These are phyloP conservation scores for Fusarium nematophilum DNA, from an alignment of 2,329 filamentous ascomycete species.

Conservation along the genomic window DNA sequence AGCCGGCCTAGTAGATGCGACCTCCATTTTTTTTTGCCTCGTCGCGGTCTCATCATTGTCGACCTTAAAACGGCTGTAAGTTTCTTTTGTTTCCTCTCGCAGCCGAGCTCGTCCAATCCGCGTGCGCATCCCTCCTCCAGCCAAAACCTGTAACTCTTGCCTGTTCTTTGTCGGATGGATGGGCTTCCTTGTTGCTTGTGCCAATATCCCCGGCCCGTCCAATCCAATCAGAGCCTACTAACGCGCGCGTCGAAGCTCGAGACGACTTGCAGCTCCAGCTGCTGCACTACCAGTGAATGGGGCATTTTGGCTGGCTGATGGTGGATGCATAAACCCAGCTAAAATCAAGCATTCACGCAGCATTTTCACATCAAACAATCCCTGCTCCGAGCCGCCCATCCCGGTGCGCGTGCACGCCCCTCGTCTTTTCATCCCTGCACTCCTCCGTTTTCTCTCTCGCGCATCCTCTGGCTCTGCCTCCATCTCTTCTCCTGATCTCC, in stretches of 20 bases:
- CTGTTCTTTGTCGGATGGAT: neutral
- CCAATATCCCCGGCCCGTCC: neutral
- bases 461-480: too few species aligned
- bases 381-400: conserved; percentile 14
- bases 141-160: neutral
- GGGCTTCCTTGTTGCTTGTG: conserved; percentile 6
- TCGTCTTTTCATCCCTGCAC: conserved; percentile 1
- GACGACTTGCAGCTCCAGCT: conserved; percentile 10
- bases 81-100: conserved; percentile 1
- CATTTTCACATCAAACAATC: conserved; percentile 12
- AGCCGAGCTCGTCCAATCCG: too few species aligned
- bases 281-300: conserved; percentile 5
- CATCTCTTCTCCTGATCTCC: conserved; percentile 20
- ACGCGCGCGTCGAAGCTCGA: conserved; percentile 29
- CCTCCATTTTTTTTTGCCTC: conserved; percentile 27
- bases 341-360: conserved; percentile 5
- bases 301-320: conserved; percentile 5
- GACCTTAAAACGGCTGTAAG: neutral
- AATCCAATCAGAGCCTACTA: conserved; percentile 5
- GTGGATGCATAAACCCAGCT: conserved; percentile 18
- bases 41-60: conserved; percentile 15
- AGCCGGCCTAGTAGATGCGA: conserved; percentile 2
- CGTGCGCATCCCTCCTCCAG: too few species aligned
- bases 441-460: neutral
- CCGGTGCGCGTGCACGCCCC: conserved; percentile 17